Percentiles rank a stretch among this genome's conserved stretches.
phyloP scores from a whole-genome alignment of 441 rosid species.

The Pelargonium australe region DNA sequence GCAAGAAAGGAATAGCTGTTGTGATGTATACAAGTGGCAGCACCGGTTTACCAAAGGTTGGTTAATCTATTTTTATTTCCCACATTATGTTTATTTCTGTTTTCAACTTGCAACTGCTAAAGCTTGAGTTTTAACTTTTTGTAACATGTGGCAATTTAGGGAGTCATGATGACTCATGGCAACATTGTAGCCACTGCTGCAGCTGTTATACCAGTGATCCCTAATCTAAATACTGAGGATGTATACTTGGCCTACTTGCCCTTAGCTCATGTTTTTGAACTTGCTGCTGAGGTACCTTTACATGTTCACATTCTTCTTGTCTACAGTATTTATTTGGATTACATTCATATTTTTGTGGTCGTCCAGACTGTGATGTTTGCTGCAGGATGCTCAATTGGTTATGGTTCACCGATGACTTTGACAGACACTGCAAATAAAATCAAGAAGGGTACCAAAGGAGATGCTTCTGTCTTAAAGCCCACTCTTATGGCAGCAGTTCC shows the following conservation, averaged over 20 bases:
- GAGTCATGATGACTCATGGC: slow-evolving; percentile 90
- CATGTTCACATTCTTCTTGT: slow-evolving; percentile 17
- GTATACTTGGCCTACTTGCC: slow-evolving; percentile 82
- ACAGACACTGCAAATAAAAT: slow-evolving; percentile 80
- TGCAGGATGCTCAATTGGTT: slow-evolving; percentile 79
- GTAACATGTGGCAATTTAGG: slow-evolving; percentile 39
- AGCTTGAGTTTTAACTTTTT: slow-evolving; percentile 20
- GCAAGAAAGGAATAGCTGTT: slow-evolving; percentile 63
- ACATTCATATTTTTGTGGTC: slow-evolving; percentile 25
- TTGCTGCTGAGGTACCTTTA: slow-evolving; percentile 74
- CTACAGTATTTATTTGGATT: slow-evolving; percentile 9
- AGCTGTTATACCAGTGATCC: slow-evolving; percentile 68
- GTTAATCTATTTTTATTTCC: slow-evolving; percentile 10
- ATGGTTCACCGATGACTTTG: slow-evolving; percentile 75
- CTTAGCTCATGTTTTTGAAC: slow-evolving; percentile 89
- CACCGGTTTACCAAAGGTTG: slow-evolving; percentile 89
- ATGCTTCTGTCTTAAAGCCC: slow-evolving; percentile 70
- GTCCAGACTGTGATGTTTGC: slow-evolving; percentile 55
- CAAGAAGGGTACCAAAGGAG: slow-evolving; percentile 89
- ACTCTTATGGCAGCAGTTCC: slow-evolving; percentile 91
- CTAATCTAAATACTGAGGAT: slow-evolving; percentile 46
- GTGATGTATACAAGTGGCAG: slow-evolving; percentile 98
- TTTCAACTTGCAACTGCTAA: slow-evolving; percentile 6
- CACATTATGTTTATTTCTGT: background rate
- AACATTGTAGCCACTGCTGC: slow-evolving; percentile 80